A percentile compares a stretch with the other conserved stretches of the same genome.
These are phyloP conservation scores for Parachaetomium inaequale DNA, from an alignment of 495 filamentous ascomycete species.

Conservation along the genomic window DNA sequence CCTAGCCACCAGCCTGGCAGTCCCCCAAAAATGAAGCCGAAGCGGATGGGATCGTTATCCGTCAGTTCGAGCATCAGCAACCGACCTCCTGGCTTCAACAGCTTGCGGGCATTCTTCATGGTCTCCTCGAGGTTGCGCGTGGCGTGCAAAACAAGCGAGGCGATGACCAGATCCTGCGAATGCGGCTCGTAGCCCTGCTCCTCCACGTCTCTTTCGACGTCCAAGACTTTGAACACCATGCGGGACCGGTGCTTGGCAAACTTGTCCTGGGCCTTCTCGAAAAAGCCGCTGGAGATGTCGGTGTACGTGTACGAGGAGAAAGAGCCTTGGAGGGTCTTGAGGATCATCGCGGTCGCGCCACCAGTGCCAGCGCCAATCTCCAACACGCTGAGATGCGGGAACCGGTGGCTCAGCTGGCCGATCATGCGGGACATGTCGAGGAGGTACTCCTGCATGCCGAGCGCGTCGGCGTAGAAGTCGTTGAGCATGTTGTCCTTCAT, in stretches of 20 bases:
- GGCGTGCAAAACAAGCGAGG: neutral
- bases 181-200: neutral
- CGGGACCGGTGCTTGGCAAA: constrained; percentile 33
- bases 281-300: constrained; percentile 44
- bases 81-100: neutral
- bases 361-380: constrained; percentile 52
- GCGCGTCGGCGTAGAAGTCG: constrained; percentile 34
- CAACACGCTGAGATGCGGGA: constrained; percentile 45
- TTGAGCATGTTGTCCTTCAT: constrained; percentile 29
- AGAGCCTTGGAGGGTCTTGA: constrained; percentile 16
- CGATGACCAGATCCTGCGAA: neutral
- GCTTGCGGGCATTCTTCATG: neutral
- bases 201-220: constrained; percentile 20
- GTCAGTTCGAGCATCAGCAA: constrained; percentile 40
- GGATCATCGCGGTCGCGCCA: constrained; percentile 37
- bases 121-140: neutral
- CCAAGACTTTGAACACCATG: constrained; percentile 46
- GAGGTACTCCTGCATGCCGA: constrained; percentile 24
- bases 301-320: constrained; percentile 50
- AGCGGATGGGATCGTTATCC: constrained; percentile 18
- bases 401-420: constrained; percentile 41
- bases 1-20: neutral
- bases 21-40: neutral
- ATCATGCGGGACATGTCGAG: constrained; percentile 19
- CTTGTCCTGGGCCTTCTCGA: constrained; percentile 30